Conservation (phyloP, 768 basidiomycete genomes). For the Pleurotus eryngii region DNA sequence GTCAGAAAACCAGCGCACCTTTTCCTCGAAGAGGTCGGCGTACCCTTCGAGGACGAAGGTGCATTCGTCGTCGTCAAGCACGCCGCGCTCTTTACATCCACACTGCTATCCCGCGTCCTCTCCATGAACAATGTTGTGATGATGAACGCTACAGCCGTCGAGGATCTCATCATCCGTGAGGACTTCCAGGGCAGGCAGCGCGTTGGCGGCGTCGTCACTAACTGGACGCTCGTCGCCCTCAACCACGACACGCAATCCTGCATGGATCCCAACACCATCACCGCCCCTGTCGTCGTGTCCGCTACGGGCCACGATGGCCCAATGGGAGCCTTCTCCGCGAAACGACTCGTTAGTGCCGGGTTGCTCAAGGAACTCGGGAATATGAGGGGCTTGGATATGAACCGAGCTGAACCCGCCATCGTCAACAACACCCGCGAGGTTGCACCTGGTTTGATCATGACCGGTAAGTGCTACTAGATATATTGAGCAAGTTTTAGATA, state of each 20-base stretch:
- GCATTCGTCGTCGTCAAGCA: conserved; percentile 78
- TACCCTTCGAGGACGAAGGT: conserved; percentile 78
- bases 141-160: conserved; percentile 80
- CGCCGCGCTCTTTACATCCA: conserved; percentile 78
- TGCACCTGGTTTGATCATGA: conserved; percentile 69
- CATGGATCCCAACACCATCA: conserved; percentile 81
- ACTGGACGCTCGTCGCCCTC: conserved; percentile 50
- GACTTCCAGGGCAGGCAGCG: conserved; percentile 54
- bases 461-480: conserved; percentile 35
- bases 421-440: conserved; percentile 78
- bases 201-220: conserved; percentile 48
- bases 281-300: conserved; percentile 70
- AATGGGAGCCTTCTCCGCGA: conserved; percentile 81
- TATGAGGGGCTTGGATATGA: conserved; percentile 81
- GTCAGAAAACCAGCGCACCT: conserved; percentile 74
- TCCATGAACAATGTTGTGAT: conserved; percentile 68
- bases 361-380: conserved; percentile 71
- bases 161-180: conserved; percentile 69
- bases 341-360: conserved; percentile 74
- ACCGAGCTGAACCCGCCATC: conserved; percentile 77
- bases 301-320: conserved; percentile 78
- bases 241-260: conserved; percentile 76
- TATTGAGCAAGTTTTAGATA: conserved; percentile 19
- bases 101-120: conserved; percentile 67
- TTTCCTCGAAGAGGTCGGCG: conserved; percentile 66